Percentiles rank a stretch among this genome's conserved stretches.
Conservation (phyloP, 805 yeast species). For the Pichia cabralensis region DNA sequence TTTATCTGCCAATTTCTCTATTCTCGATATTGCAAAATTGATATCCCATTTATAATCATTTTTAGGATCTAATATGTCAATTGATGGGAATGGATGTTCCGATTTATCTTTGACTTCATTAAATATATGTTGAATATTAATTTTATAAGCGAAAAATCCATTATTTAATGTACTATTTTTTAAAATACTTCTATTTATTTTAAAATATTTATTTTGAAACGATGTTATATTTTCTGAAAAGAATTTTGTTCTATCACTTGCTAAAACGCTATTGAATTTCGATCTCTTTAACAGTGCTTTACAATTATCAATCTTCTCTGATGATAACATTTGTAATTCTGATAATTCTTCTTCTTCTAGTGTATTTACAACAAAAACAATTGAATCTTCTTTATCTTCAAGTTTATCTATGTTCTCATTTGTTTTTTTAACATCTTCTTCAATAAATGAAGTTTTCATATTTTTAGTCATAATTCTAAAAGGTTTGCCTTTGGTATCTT, state of each 20-base stretch:
- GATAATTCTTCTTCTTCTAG: constrained; percentile 5
- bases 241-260: constrained; percentile 15
- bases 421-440: neutral
- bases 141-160: constrained; percentile 28
- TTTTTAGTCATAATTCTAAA: constrained; percentile 27
- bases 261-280: constrained; percentile 11
- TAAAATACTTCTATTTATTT: constrained; percentile 13
- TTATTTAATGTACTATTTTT: constrained; percentile 10
- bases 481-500: constrained; percentile 24
- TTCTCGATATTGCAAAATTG: constrained; percentile 15
- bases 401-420: constrained; percentile 8
- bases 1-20: constrained; percentile 10
- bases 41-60: constrained; percentile 19
- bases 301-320: constrained; percentile 11
- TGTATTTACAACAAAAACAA: constrained; percentile 9
- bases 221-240: constrained; percentile 12
- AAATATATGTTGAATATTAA: constrained; percentile 28
- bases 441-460: too few species aligned
- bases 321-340: constrained; percentile 14
- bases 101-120: constrained; percentile 20
- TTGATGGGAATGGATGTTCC: constrained; percentile 23
- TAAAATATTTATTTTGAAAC: constrained; percentile 11
- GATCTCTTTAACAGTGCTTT: constrained; percentile 1
- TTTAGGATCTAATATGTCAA: constrained; percentile 15
- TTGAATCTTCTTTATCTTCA: neutral